These are phyloP conservation scores for Cytospora paraplurivora DNA, from an alignment of 2,329 filamentous ascomycete species.

Conservation along the genomic window DNA sequence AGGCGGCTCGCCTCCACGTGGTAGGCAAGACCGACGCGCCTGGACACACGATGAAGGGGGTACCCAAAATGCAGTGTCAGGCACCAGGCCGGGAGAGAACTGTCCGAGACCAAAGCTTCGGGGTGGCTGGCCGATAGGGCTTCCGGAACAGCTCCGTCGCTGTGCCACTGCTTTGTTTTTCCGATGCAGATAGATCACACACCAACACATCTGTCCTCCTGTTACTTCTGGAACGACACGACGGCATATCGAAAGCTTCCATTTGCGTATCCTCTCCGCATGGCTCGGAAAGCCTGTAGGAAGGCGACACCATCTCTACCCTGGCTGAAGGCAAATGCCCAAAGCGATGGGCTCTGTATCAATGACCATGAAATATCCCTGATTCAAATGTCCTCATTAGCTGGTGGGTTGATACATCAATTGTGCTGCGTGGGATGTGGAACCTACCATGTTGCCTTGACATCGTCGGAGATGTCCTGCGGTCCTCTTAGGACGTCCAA, in stretches of 20 bases:
- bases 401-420: background rate
- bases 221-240: constrained; percentile 55
- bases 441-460: constrained; percentile 60
- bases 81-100: background rate
- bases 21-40: background rate
- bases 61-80: background rate
- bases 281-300: constrained; percentile 62
- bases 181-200: background rate
- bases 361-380: constrained; percentile 66
- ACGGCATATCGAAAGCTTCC: constrained; percentile 61
- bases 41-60: background rate
- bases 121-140: background rate
- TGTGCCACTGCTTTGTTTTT: background rate
- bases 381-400: constrained; percentile 9
- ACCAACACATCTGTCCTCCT: background rate
- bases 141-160: background rate
- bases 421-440: background rate
- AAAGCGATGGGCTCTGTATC: constrained; percentile 60
- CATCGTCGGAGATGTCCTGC: constrained; percentile 59
- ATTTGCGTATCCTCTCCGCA: constrained; percentile 61
- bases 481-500: constrained; percentile 49
- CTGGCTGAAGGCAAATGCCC: constrained; percentile 63
- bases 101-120: background rate
- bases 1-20: background rate
- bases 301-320: constrained; percentile 63